Evolutionary conservation across 2,329 filamentous ascomycete species (phyloP).

Genomic region (Geoglossum cookeanum): DNA sequence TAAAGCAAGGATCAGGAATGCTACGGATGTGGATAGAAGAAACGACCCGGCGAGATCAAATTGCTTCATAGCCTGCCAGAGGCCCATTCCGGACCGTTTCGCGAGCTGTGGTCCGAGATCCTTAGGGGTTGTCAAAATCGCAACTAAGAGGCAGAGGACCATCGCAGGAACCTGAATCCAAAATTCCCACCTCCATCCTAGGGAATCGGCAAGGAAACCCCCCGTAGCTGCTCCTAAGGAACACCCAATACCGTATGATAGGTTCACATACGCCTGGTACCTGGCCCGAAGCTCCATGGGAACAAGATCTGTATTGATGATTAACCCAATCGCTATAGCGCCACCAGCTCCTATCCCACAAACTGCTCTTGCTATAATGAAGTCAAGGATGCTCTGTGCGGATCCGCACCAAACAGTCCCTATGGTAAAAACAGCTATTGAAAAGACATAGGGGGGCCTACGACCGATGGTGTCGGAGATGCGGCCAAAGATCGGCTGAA

Average conservation of each 20-base stretch:
- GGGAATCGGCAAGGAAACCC: constrained; percentile 45
- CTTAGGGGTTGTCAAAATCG: constrained; percentile 29
- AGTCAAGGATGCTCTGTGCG: constrained; percentile 45
- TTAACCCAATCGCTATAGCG: constrained; percentile 40
- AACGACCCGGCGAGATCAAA: constrained; percentile 39
- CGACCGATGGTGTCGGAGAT: constrained; percentile 56
- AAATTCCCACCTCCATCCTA: constrained; percentile 49
- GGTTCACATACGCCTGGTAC: constrained; percentile 54
- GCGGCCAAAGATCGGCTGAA: constrained; percentile 56
- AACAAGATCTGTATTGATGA: constrained; percentile 8
- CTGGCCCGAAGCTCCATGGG: constrained; percentile 31
- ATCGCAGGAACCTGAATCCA: constrained; percentile 35
- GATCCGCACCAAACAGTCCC: constrained; percentile 52
- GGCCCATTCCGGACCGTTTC: constrained; percentile 24
- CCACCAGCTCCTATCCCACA: constrained; percentile 59
- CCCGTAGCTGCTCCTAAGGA: constrained; percentile 47
- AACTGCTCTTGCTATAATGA: constrained; percentile 50
- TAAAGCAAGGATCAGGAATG: constrained; percentile 38
- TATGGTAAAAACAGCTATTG: constrained; percentile 40
- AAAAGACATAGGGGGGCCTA: constrained; percentile 44
- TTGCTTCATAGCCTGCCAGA: constrained; percentile 30
- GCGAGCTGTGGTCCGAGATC: constrained; percentile 29
- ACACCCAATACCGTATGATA: constrained; percentile 35
- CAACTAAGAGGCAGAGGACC: constrained; percentile 27
- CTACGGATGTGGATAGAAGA: constrained; percentile 32